Percentiles rank a stretch among this genome's conserved stretches.
These are phyloP conservation scores for Colletotrichum melonis DNA, from an alignment of 2,329 filamentous ascomycete genomes.

Conservation along the genomic window DNA sequence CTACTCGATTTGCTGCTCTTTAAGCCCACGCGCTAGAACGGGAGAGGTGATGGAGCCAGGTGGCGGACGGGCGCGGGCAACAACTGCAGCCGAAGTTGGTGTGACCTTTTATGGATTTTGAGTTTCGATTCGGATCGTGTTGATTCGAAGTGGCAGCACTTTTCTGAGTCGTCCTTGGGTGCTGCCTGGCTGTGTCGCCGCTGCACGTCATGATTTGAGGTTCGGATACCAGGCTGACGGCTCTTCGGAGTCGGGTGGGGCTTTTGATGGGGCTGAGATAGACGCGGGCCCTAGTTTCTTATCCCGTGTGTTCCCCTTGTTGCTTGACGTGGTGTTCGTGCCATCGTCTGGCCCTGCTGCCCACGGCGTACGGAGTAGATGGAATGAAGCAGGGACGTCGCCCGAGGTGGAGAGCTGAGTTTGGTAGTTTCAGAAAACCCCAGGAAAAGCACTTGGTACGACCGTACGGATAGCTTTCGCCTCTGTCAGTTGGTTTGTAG, in stretches of 20 bases:
- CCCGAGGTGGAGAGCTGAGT: neutral
- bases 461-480: neutral
- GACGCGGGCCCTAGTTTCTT: neutral
- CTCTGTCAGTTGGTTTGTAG: neutral
- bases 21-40: conserved; percentile 9
- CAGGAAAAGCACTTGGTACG: neutral
- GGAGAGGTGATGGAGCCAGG: neutral
- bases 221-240: neutral
- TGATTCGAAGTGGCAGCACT: neutral
- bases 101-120: neutral
- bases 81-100: neutral
- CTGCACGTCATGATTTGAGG: neutral
- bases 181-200: neutral
- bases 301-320: neutral
- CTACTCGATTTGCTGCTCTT: neutral
- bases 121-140: neutral
- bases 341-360: neutral
- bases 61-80: neutral
- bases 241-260: neutral
- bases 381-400: neutral
- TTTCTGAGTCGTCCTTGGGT: neutral
- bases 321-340: neutral
- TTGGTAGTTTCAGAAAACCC: neutral
- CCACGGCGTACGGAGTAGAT: neutral
- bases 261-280: neutral